Base-by-base conservation (phyloP, 331 rosid species). In the Pyrus hybrid region DNA sequence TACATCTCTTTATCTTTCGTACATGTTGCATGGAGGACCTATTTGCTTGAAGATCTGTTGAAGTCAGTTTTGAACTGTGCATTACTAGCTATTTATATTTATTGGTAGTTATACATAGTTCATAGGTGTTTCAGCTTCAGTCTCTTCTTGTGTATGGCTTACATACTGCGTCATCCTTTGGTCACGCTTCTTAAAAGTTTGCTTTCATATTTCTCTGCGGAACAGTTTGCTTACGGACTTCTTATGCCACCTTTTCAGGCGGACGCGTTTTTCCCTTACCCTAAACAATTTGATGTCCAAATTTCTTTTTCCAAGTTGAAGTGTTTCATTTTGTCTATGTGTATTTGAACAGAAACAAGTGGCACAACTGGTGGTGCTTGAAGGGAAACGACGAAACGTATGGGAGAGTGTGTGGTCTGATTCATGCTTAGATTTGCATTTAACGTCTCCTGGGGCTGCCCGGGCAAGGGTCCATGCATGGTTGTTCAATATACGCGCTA, bases 401-500 rank as follows among this genome's bases (percentile, higher is more conserved):
- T 92, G 99, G 99, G 93, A 90, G 76, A 86, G 85, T 51, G 86
- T 83, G 58, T 94, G 97, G 97, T 82, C 96, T 3, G 77, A 82
- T 67, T 84, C 93, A 28, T 87, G 96, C 79, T 72, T 94, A 76
- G 99, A 94, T 84, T 85, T 94, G 74, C 99, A 94, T 75, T 82
- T 92, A 72, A 94, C 88, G 91, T 94, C 99, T 18, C 86, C 97
- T 49, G 99, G 99, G 74, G 99, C 97, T 68, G 97, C 96, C 7
- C 90, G 85, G 73, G 97, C 99, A 57, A 92, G 90, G 97, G 97
- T 94, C 47, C 99, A 92, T 78, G 79, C 95, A 7, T 94, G 99
- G 99, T 63, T 94, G 83, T 89, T 90, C 49, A 79, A 86, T 73
- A 84, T 89, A 66, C 90, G 87, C 4, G 66, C 91, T 16, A 73